These are phyloP conservation scores for Rhizopus arrhizus DNA, from an alignment of 371 early-diverging fungal species.

Conservation along the genomic window DNA sequence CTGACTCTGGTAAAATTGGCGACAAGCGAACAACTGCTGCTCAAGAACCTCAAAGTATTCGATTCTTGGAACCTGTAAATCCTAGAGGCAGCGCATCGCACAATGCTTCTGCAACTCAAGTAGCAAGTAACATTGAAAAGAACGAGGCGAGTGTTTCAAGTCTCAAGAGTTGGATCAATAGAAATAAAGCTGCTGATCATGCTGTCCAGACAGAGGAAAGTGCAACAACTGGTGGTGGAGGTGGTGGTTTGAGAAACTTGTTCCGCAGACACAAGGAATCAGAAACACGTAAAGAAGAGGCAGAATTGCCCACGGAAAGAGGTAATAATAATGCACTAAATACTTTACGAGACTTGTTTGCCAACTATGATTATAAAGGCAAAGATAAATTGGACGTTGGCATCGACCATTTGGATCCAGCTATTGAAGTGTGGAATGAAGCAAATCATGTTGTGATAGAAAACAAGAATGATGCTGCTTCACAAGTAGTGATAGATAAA, in stretches of 20 bases:
- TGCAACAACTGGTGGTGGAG: not conserved
- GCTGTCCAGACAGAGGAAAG: slow-evolving; percentile 3
- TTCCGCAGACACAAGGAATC: slow-evolving; percentile 35
- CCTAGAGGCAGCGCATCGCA: slow-evolving; percentile 24
- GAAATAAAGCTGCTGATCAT: slow-evolving; percentile 18
- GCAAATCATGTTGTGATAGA: slow-evolving; percentile 35
- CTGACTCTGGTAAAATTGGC: slow-evolving; percentile 1
- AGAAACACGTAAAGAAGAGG: slow-evolving; percentile 2
- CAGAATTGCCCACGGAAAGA: not conserved
- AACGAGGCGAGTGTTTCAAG: slow-evolving; percentile 45
- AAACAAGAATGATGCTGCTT: slow-evolving; percentile 29
- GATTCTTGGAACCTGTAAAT: slow-evolving; percentile 53
- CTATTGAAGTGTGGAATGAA: slow-evolving; percentile 51
- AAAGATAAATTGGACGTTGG: slow-evolving; percentile 12
- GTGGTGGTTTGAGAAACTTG: slow-evolving; percentile 31
- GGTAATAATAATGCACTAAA: not conserved
- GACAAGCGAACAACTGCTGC: slow-evolving; percentile 1
- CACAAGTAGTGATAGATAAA: slow-evolving; percentile 33
- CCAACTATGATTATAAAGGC: slow-evolving; percentile 7
- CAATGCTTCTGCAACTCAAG: not conserved
- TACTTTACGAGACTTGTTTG: slow-evolving; percentile 6
- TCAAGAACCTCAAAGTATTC: slow-evolving; percentile 42
- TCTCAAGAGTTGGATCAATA: slow-evolving; percentile 32
- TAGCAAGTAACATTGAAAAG: slow-evolving; percentile 23
- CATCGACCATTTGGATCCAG: slow-evolving; percentile 12